Evolutionary conservation across 352 stramenopile genomes (phyloP).

Genomic region (Globisporangium paroecandrum): DNA sequence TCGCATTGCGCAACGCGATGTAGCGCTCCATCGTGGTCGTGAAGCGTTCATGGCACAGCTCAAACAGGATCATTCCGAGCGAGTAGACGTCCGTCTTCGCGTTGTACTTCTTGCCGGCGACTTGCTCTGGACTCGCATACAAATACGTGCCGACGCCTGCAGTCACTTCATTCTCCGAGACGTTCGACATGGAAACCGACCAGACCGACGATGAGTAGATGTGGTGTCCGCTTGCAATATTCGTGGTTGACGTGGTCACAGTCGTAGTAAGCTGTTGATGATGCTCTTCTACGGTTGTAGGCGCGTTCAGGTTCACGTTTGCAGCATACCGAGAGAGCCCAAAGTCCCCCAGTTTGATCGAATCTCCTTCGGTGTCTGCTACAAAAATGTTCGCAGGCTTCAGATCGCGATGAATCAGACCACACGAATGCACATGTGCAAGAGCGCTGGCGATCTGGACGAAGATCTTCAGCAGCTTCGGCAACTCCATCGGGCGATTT

Average conservation of each 20-base stretch:
- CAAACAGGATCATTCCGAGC: slow-evolving; percentile 90
- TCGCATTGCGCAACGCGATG: slow-evolving; percentile 69
- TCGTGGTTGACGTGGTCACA: slow-evolving; percentile 13
- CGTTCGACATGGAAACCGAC: slow-evolving; percentile 54
- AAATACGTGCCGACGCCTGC: slow-evolving; percentile 88
- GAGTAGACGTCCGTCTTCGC: slow-evolving; percentile 91
- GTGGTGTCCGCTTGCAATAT: slow-evolving; percentile 17
- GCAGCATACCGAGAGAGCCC: slow-evolving; percentile 81
- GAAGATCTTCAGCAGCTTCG: slow-evolving; percentile 84
- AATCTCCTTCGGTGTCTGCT: slow-evolving; percentile 74
- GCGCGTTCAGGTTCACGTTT: slow-evolving; percentile 65
- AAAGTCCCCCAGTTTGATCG: slow-evolving; percentile 90
- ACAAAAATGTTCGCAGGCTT: slow-evolving; percentile 93
- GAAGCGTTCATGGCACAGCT: slow-evolving; percentile 88
- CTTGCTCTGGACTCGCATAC: slow-evolving; percentile 89
- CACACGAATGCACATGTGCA: slow-evolving; percentile 87
- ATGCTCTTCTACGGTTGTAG: slow-evolving; percentile 33
- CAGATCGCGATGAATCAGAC: slow-evolving; percentile 89
- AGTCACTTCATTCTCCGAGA: slow-evolving; percentile 81
- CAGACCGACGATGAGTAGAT: slow-evolving; percentile 51
- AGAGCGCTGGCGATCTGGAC: slow-evolving; percentile 88
- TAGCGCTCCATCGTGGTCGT: slow-evolving; percentile 89
- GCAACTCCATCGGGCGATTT: slow-evolving; percentile 65
- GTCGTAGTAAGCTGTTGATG: slow-evolving; percentile 13
- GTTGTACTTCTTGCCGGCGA: slow-evolving; percentile 89